Conservation (phyloP, 768 basidiomycete genomes). For the Leccinum broughii region DNA sequence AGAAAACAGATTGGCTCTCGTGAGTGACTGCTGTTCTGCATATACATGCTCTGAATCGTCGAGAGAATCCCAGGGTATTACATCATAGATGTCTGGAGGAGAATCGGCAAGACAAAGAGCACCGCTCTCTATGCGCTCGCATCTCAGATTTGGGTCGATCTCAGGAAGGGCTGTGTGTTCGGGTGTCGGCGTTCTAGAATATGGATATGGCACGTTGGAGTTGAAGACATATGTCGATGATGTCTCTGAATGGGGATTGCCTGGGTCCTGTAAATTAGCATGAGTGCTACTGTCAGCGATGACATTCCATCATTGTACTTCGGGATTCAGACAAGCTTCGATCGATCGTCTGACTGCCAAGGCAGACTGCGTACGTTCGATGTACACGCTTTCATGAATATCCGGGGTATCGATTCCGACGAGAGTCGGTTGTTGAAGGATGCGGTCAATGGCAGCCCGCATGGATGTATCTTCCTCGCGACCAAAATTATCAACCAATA, state of each 20-base stretch:
- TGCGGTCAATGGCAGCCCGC: slow-evolving; percentile 32
- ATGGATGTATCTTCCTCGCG: slow-evolving; percentile 25
- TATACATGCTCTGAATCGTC: slow-evolving; percentile 8
- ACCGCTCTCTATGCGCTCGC: neutral
- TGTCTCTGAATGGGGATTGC: neutral
- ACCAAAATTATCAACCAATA: slow-evolving; percentile 6
- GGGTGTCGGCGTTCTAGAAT: neutral
- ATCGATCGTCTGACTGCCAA: neutral
- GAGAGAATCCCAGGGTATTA: neutral
- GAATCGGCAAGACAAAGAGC: neutral
- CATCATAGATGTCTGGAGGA: neutral
- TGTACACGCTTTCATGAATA: neutral
- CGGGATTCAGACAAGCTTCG: neutral
- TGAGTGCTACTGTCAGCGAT: slow-evolving; percentile 3
- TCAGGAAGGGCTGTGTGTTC: neutral
- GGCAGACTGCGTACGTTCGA: neutral
- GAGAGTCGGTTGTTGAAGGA: slow-evolving; percentile 28
- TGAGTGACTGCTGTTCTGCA: neutral
- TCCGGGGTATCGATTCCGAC: slow-evolving; percentile 17
- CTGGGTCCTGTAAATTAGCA: slow-evolving; percentile 8
- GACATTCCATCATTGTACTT: slow-evolving; percentile 15
- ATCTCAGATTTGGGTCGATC: neutral
- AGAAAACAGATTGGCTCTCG: neutral
- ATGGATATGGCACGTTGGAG: neutral
- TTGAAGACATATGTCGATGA: neutral